Conservation (phyloP, 1,284 basidiomycete genomes). For the Naganishia cerealis region DNA sequence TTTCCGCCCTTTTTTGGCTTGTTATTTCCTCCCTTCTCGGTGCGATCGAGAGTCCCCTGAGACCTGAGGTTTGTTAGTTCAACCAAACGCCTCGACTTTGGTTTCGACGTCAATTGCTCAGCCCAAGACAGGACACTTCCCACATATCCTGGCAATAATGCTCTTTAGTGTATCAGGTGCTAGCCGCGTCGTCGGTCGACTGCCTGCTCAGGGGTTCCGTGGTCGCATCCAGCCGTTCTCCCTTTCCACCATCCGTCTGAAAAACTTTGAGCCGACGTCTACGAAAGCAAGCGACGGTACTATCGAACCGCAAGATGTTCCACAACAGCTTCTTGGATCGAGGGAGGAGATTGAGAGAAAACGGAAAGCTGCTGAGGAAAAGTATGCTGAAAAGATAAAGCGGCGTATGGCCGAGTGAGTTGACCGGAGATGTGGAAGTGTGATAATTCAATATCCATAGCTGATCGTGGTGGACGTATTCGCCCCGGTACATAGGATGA, state of each 20-base stretch:
- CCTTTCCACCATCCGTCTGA: not conserved
- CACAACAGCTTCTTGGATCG: constrained; percentile 32
- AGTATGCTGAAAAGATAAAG: constrained; percentile 53
- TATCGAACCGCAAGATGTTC: constrained; percentile 28
- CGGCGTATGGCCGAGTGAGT: constrained; percentile 50
- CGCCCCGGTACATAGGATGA: constrained; percentile 1
- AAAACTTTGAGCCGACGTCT: not conserved
- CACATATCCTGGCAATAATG: not conserved
- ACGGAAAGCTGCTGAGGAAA: constrained; percentile 49
- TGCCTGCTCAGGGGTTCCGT: not conserved
- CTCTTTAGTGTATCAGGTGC: not conserved
- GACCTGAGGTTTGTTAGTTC: no score
- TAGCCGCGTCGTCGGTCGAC: not conserved
- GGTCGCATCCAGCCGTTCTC: not conserved
- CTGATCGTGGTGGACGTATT: not conserved
- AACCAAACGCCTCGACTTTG: not conserved
- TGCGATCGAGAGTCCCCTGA: no score
- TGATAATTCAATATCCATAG: not conserved
- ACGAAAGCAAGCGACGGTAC: not conserved
- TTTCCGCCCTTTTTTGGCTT: no score
- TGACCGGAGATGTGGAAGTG: not conserved
- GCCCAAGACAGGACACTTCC: not conserved
- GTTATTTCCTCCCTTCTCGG: no score
- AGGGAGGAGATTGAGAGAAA: constrained; percentile 51
- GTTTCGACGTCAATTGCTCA: not conserved